These are phyloP conservation scores for Cinnamomum micranthum DNA, from an alignment of 164 flowering plant genomes.

Conservation along the genomic window DNA sequence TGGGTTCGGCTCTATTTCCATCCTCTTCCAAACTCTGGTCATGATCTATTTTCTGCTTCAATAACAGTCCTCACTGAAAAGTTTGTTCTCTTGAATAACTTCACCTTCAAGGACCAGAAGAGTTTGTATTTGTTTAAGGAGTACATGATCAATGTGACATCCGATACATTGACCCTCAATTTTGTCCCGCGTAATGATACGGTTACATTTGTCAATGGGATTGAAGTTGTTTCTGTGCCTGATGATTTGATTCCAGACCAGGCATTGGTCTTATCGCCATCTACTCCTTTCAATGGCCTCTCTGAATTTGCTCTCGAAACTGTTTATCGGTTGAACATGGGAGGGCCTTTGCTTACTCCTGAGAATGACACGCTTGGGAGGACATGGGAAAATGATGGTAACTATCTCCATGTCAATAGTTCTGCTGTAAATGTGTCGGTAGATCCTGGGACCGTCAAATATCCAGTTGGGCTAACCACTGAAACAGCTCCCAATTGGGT, in stretches of 20 bases:
- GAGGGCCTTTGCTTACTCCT: constrained; percentile 71
- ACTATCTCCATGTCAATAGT: constrained; percentile 27
- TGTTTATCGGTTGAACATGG: constrained; percentile 74
- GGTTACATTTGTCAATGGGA: constrained; percentile 69
- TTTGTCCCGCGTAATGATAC: constrained; percentile 69
- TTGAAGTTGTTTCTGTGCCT: constrained; percentile 80
- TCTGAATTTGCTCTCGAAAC: constrained; percentile 64
- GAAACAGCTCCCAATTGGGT: constrained; percentile 82
- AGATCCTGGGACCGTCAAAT: constrained; percentile 28
- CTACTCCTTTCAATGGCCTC: constrained; percentile 44
- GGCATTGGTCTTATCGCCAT: constrained; percentile 41
- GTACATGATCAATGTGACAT: constrained; percentile 63
- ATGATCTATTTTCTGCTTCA: constrained; percentile 17
- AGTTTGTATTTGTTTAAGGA: constrained; percentile 58
- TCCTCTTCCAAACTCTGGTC: constrained; percentile 15
- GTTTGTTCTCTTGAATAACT: constrained; percentile 26
- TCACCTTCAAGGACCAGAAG: constrained; percentile 20
- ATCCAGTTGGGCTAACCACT: constrained; percentile 32
- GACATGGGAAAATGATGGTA: constrained; percentile 29
- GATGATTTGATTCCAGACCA: constrained; percentile 55
- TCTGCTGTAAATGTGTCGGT: constrained; percentile 21
- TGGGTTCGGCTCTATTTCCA: constrained; percentile 33
- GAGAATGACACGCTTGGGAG: constrained; percentile 66
- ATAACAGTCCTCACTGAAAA: constrained; percentile 26
- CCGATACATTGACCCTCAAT: constrained; percentile 39